Evolutionary conservation across 2,329 filamentous ascomycete genomes (phyloP).

Genomic region (Coniochaeta sp.): DNA sequence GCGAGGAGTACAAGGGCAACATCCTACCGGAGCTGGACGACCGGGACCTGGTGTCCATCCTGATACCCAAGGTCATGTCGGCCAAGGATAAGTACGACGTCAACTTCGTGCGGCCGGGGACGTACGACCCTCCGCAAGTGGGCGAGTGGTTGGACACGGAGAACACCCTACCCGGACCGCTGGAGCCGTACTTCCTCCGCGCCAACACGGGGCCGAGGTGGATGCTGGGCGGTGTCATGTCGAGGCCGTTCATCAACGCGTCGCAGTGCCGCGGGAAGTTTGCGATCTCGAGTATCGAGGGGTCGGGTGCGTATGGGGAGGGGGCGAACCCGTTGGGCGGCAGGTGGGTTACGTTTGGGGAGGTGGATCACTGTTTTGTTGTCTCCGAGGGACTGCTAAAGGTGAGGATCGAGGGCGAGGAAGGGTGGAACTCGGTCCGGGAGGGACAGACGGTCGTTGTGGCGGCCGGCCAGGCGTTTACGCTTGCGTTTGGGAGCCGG

Average conservation of each 20-base stretch:
- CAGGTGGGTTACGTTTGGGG: slow-evolving; percentile 31
- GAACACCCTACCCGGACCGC: slow-evolving; percentile 27
- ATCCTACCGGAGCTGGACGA: slow-evolving; percentile 43
- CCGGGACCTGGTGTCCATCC: slow-evolving; percentile 39
- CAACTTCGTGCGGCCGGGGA: slow-evolving; percentile 33
- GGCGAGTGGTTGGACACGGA: slow-evolving; percentile 34
- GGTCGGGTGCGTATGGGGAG: slow-evolving; percentile 26
- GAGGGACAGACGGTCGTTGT: slow-evolving; percentile 43
- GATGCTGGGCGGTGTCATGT: slow-evolving; percentile 36
- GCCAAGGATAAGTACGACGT: slow-evolving; percentile 50
- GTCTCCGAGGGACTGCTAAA: slow-evolving; percentile 38
- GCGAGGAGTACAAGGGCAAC: slow-evolving; percentile 41
- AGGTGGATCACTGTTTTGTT: slow-evolving; percentile 45
- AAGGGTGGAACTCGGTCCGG: slow-evolving; percentile 24
- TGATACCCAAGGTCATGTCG: slow-evolving; percentile 49
- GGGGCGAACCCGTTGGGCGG: slow-evolving; percentile 22
- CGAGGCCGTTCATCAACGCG: slow-evolving; percentile 40
- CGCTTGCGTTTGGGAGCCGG: slow-evolving; percentile 33
- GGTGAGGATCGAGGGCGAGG: slow-evolving; percentile 29
- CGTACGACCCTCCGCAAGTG: slow-evolving; percentile 37
- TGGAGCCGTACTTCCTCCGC: slow-evolving; percentile 42
- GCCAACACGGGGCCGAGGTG: slow-evolving; percentile 41
- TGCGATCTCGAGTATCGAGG: slow-evolving; percentile 46
- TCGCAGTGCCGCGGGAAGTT: slow-evolving; percentile 40
- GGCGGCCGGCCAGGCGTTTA: slow-evolving; percentile 37